Evolutionary conservation across 257 asterid species (phyloP).

Genomic region (Nicotiana attenuata): DNA sequence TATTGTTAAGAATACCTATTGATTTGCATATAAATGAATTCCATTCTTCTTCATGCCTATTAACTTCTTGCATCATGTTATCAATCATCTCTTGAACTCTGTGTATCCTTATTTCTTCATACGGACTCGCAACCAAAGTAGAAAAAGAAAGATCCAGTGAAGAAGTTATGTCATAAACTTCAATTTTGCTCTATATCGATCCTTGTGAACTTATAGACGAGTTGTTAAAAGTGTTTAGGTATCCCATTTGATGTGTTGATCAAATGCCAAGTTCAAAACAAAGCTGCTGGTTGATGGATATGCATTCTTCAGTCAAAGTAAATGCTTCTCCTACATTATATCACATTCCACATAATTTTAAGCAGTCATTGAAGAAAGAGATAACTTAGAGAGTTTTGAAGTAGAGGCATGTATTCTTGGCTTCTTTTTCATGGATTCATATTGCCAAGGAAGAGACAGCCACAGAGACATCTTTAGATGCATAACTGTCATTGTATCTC

Average conservation of each 20-base stretch:
- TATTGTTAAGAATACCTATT: not conserved
- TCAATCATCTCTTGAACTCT: not conserved
- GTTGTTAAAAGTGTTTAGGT: too few relatives aligned
- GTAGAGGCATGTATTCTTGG: not conserved
- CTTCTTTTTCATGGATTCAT: not conserved
- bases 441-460: not conserved
- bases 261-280: too few relatives aligned
- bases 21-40: not conserved
- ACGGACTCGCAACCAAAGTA: too few relatives aligned
- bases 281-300: not conserved
- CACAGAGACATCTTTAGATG: too few relatives aligned
- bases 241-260: too few relatives aligned
- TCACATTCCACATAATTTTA: not conserved
- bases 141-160: too few relatives aligned
- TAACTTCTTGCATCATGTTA: not conserved
- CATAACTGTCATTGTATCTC: not conserved
- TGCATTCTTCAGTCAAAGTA: not conserved
- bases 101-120: not conserved
- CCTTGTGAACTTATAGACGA: too few relatives aligned
- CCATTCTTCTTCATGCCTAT: not conserved
- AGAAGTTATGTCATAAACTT: too few relatives aligned
- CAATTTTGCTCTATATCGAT: too few relatives aligned
- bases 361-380: not conserved
- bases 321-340: not conserved
- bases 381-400: not conserved